These are phyloP conservation scores for Talaromyces sp. DNA, from an alignment of 2,329 filamentous ascomycete species.

Conservation along the genomic window DNA sequence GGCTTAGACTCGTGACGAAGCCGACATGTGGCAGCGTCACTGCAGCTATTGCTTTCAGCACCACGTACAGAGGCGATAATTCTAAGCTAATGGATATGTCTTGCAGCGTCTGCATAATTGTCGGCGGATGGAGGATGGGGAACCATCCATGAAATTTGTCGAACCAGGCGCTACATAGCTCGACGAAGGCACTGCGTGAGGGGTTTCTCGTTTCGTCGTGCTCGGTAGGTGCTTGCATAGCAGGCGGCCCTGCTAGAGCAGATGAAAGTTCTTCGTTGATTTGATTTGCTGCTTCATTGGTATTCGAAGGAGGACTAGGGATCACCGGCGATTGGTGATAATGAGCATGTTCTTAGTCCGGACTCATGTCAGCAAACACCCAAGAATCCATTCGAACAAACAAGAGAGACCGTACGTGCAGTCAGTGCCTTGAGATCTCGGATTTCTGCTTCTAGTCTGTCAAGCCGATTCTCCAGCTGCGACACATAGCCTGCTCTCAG, in stretches of 20 bases:
- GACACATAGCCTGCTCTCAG: constrained; percentile 8
- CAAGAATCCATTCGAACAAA: neutral
- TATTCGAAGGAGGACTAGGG: neutral
- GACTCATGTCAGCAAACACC: neutral
- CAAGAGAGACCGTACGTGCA: neutral
- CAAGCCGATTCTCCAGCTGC: neutral
- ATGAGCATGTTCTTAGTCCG: neutral
- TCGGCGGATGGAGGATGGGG: constrained; percentile 6
- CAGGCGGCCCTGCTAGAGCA: neutral
- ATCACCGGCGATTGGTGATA: neutral
- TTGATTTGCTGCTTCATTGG: neutral
- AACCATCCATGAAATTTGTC: constrained; percentile 8
- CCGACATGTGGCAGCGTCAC: constrained; percentile 23
- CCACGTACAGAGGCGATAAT: constrained; percentile 19
- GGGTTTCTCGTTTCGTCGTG: neutral
- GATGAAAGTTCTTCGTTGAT: neutral
- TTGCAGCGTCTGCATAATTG: constrained; percentile 2
- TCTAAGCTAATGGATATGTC: neutral
- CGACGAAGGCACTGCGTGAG: neutral
- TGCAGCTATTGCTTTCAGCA: constrained; percentile 25
- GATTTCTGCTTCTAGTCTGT: neutral
- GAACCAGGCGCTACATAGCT: constrained; percentile 6
- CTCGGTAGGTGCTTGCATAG: neutral
- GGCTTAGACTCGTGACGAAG: constrained; percentile 15
- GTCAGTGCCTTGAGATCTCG: neutral